Conservation (phyloP, 1,284 basidiomycete species). For the Ceratobasidium sp. region DNA sequence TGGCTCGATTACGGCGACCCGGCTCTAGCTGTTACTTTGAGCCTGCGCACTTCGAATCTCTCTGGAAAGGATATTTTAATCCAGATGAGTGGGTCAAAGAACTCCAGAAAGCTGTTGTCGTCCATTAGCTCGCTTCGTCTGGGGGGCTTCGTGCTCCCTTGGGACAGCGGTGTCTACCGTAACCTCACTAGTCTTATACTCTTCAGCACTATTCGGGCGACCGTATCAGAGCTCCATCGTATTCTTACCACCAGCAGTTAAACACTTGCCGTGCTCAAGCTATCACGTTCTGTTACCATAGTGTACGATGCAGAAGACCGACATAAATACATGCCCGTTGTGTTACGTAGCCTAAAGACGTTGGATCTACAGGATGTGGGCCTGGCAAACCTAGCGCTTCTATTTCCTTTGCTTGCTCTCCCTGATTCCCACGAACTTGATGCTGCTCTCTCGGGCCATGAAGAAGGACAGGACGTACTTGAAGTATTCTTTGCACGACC, state of each 20-base stretch:
- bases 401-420: slow-evolving; percentile 3
- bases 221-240: background rate
- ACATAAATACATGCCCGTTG: background rate
- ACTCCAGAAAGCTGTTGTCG: background rate
- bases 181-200: background rate
- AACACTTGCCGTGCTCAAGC: background rate
- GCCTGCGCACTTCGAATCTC: too few species aligned
- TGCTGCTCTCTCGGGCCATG: too few species aligned
- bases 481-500: background rate
- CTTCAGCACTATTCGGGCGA: too few species aligned
- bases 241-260: background rate
- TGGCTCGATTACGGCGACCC: too few species aligned
- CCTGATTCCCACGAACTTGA: background rate
- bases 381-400: background rate
- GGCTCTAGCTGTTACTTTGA: too few species aligned
- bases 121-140: background rate
- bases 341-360: background rate
- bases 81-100: background rate
- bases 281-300: background rate
- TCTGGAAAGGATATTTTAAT: too few species aligned
- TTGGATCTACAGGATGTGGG: background rate
- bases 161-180: background rate
- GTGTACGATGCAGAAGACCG: background rate
- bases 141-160: background rate
- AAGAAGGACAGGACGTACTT: background rate